phyloP scores from a whole-genome alignment of 225 moss, liverwort and hornwort species.

The Climacium dendroides region DNA sequence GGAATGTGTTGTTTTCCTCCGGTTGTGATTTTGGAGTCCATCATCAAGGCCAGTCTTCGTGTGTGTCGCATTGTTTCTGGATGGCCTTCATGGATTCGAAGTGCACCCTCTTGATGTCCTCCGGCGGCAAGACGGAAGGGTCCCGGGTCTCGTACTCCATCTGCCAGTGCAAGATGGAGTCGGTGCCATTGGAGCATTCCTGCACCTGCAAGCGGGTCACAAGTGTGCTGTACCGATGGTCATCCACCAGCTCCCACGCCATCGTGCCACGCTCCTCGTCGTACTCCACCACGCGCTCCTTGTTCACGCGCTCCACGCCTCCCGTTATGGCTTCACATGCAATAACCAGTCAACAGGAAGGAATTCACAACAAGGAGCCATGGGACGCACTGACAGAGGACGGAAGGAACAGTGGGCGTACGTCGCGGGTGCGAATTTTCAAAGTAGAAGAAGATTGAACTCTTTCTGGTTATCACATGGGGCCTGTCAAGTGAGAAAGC shows the following conservation, averaged over 20 bases:
- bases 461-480: background rate
- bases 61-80: background rate
- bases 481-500: background rate
- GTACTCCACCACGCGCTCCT: conserved; percentile 8
- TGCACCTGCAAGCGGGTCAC: background rate
- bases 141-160: conserved; percentile 15
- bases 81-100: conserved; percentile 14
- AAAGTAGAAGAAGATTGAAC: background rate
- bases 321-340: conserved; percentile 2
- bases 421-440: background rate
- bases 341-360: too few relatives aligned
- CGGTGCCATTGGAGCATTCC: background rate
- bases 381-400: background rate
- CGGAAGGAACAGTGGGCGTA: too few relatives aligned
- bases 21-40: background rate
- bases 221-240: conserved; percentile 5
- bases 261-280: conserved; percentile 4
- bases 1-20: background rate
- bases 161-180: conserved; percentile 14
- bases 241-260: conserved; percentile 13
- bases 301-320: background rate
- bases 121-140: background rate
- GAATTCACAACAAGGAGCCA: background rate
- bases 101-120: conserved; percentile 7
- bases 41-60: conserved; percentile 8